These are phyloP conservation scores for Claviceps cyperi DNA, from an alignment of 2,329 filamentous ascomycete genomes.

Conservation along the genomic window DNA sequence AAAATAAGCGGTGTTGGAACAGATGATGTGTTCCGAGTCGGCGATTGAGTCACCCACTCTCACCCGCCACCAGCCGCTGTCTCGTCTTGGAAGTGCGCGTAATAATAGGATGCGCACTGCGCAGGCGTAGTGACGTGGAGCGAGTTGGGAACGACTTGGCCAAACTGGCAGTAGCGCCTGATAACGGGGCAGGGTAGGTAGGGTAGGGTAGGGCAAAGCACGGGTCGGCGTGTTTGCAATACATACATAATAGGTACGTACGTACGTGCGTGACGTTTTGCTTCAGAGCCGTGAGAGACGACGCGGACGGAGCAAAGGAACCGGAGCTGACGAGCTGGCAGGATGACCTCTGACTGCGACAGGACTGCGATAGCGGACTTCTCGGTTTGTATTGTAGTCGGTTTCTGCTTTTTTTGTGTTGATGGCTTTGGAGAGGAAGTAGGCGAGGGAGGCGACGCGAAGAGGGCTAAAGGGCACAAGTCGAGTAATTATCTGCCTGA, in stretches of 20 bases:
- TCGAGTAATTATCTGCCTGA: constrained; percentile 11
- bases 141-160: too few relatives aligned
- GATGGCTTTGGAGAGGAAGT: constrained; percentile 30
- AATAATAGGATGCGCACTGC: neutral
- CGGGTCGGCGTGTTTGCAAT: neutral
- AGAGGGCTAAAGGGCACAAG: constrained; percentile 16
- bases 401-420: constrained; percentile 33
- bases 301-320: constrained; percentile 13
- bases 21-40: neutral
- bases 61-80: neutral
- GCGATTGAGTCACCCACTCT: constrained; percentile 9
- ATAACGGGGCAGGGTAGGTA: neutral
- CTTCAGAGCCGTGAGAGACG: constrained; percentile 10
- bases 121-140: neutral
- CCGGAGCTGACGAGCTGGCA: constrained; percentile 30
- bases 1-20: neutral
- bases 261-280: constrained; percentile 18
- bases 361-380: constrained; percentile 46
- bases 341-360: constrained; percentile 47
- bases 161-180: neutral
- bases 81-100: neutral
- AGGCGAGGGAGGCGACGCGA: constrained; percentile 20
- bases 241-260: constrained; percentile 10
- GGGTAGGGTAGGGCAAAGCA: neutral
- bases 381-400: constrained; percentile 37